Conservation (phyloP, 2,329 filamentous ascomycete species). For the Venturia aucupariae region DNA sequence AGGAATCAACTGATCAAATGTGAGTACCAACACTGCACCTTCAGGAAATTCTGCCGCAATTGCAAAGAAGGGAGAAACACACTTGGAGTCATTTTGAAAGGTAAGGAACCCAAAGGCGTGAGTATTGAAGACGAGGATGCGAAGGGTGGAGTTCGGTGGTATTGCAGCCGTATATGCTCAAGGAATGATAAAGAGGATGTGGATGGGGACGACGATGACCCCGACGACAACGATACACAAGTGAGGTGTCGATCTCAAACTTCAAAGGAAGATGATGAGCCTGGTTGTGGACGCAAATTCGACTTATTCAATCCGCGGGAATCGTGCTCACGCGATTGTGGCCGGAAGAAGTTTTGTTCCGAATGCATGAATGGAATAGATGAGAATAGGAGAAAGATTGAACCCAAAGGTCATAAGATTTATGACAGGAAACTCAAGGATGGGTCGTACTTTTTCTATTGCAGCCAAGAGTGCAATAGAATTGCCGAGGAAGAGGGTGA, state of each 20-base stretch:
- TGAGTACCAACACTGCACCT: not conserved
- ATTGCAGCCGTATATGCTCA: not conserved
- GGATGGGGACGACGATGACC: not conserved
- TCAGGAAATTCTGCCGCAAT: not conserved
- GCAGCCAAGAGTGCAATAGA: not conserved
- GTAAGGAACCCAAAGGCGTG: not conserved
- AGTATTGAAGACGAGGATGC: not conserved
- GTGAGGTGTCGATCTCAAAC: not conserved
- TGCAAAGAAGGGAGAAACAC: not conserved
- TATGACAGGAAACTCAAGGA: too few species aligned
- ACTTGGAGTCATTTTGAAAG: not conserved
- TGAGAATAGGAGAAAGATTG: not conserved
- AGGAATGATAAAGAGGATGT: not conserved
- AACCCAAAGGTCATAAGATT: not conserved
- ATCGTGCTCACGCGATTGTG: too few species aligned
- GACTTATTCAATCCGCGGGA: too few species aligned
- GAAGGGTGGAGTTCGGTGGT: not conserved
- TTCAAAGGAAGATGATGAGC: not conserved
- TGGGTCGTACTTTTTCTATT: too few species aligned
- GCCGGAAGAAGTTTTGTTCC: not conserved
- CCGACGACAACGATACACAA: not conserved
- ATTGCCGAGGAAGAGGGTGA: too few species aligned
- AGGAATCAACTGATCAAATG: not conserved
- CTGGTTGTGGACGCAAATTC: not conserved
- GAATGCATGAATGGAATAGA: not conserved